A percentile compares a stretch with the other conserved stretches of the same genome.
These are phyloP conservation scores for Dissoconium aciculare DNA, from an alignment of 2,329 filamentous ascomycete genomes.

Conservation along the genomic window DNA sequence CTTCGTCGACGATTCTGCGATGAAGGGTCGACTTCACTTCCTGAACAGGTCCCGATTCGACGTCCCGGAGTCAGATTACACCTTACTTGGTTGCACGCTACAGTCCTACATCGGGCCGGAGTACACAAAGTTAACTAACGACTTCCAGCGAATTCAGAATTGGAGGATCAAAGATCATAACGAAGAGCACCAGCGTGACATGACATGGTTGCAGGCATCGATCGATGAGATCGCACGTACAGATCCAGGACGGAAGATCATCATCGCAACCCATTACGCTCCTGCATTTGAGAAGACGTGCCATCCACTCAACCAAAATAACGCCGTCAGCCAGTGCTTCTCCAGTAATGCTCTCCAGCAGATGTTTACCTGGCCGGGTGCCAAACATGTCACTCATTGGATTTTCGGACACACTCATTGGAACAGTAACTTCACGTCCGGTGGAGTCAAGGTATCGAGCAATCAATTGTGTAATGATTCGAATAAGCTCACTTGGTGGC, in stretches of 20 bases:
- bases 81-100: conserved; percentile 42
- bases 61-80: conserved; percentile 25
- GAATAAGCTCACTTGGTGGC: conserved; percentile 16
- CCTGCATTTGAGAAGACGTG: conserved; percentile 35
- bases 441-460: conserved; percentile 23
- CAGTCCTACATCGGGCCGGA: conserved; percentile 35
- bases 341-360: conserved; percentile 32
- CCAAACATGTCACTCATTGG: conserved; percentile 19
- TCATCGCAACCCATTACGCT: conserved; percentile 43
- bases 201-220: conserved; percentile 35
- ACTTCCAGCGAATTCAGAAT: conserved; percentile 37
- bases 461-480: conserved; percentile 22
- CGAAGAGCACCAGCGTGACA: conserved; percentile 31
- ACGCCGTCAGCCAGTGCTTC: conserved; percentile 36
- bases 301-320: conserved; percentile 32
- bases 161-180: conserved; percentile 40
- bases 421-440: conserved; percentile 24
- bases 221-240: conserved; percentile 14
- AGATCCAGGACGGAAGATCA: conserved; percentile 6
- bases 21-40: conserved; percentile 29
- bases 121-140: conserved; percentile 27
- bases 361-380: conserved; percentile 29
- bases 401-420: conserved; percentile 37
- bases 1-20: conserved; percentile 26
- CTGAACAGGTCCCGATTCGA: conserved; percentile 28